phyloP scores from a whole-genome alignment of 208 protist genomes.

The Angomonas deanei region DNA sequence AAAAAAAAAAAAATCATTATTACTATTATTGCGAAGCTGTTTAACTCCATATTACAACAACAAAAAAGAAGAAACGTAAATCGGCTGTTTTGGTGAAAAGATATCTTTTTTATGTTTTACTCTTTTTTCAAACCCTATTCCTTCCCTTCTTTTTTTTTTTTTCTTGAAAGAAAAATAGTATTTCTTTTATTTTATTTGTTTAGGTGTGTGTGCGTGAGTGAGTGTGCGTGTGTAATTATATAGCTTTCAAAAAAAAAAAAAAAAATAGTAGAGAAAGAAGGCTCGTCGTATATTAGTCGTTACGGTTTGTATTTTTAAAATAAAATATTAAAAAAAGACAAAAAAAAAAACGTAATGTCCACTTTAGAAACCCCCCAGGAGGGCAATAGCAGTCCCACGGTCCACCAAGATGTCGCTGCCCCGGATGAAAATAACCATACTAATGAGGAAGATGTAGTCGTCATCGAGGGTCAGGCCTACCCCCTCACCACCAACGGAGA shows the following conservation, averaged over 20 bases:
- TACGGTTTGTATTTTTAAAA: too few relatives aligned
- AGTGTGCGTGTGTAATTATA: neutral
- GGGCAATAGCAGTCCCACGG: neutral
- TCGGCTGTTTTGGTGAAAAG: too few relatives aligned
- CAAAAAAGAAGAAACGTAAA: too few relatives aligned
- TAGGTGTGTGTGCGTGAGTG: neutral
- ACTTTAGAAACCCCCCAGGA: neutral
- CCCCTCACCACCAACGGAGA: slow-evolving; percentile 21
- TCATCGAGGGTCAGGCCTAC: slow-evolving; percentile 29
- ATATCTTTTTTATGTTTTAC: too few relatives aligned
- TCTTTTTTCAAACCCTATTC: slow-evolving; percentile 1
- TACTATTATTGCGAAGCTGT: too few relatives aligned
- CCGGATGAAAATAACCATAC: slow-evolving; percentile 1
- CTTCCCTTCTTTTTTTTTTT: slow-evolving; percentile 3
- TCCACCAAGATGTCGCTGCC: too few relatives aligned
- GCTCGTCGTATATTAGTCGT: too few relatives aligned
- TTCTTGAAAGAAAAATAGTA: neutral
- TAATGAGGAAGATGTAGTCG: neutral
- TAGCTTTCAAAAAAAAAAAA: neutral
- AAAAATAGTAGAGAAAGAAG: too few relatives aligned
- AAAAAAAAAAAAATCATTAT: neutral
- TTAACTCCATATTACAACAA: too few relatives aligned
- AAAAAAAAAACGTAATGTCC: too few relatives aligned
- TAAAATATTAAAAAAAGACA: too few relatives aligned
- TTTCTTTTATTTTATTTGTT: slow-evolving; percentile 3